Percentiles rank a stretch among this genome's conserved stretches.
phyloP scores from a whole-genome alignment of 257 asterid genomes.

The Coffea eugenioides region DNA sequence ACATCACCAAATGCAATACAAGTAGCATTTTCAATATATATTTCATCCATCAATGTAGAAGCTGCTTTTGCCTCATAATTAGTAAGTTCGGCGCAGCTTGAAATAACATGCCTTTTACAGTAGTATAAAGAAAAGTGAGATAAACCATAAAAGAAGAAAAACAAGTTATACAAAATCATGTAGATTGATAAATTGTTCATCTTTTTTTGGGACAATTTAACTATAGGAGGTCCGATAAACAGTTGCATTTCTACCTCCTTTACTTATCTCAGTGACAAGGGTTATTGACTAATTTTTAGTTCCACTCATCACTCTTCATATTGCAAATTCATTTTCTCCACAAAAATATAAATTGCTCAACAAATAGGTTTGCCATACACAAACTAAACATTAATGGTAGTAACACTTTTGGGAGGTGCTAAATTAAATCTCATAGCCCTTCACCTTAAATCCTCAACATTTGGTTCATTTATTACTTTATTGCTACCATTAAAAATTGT shows the following conservation, averaged over 20 bases:
- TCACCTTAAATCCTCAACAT: too few species aligned
- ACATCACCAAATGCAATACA: not conserved
- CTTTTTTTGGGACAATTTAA: not conserved
- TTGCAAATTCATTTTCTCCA: constrained; percentile 15
- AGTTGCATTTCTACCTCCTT: constrained; percentile 47
- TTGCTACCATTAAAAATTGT: too few species aligned
- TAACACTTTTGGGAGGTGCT: too few species aligned
- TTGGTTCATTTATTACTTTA: too few species aligned
- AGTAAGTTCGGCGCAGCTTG: not conserved
- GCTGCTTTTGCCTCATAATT: not conserved
- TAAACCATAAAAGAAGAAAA: not conserved
- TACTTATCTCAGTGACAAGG: constrained; percentile 12
- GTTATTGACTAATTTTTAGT: constrained; percentile 20
- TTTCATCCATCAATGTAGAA: not conserved
- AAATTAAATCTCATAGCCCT: too few species aligned
- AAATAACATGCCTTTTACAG: not conserved
- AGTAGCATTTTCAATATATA: not conserved
- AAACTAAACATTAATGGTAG: too few species aligned
- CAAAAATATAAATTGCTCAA: not conserved
- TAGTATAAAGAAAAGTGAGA: too few species aligned
- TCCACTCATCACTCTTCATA: constrained; percentile 26
- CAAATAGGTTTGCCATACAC: too few species aligned
- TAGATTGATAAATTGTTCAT: not conserved
- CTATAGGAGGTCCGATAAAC: constrained; percentile 40
- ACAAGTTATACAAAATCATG: too few species aligned